Evolutionary conservation across 2,329 filamentous ascomycete genomes (phyloP), one percentile per base, ranked within the genome.

Genomic region (Taxawa tesnikishii): DNA sequence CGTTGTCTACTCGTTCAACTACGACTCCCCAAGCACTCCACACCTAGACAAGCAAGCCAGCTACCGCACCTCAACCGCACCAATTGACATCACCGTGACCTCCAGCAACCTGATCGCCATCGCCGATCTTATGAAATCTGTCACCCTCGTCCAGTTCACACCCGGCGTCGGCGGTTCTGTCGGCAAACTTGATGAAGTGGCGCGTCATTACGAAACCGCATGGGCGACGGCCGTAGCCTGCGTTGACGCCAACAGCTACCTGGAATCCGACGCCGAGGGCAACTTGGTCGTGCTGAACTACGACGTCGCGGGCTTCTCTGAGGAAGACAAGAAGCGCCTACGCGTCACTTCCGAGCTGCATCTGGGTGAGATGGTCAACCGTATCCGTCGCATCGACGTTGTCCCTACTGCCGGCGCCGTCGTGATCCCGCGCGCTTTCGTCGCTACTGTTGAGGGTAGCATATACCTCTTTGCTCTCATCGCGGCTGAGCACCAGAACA

Each of bases 301-400:
- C 23, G 87, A 94, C 44, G 48, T 63, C 3, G 67, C 76, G 2
- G 83, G 81, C 0, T 76, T 84, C 1, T 84, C 77, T 0, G 68
- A 71, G 2, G 78, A 90, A 32, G 84, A 94, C 44, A 71, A 68
- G 38, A 69, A 69, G 30, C 67, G 75, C 16, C 59, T 96, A 42
- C 70, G 83, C 26, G 66, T 85, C 4, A 83, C 74, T 1, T 79
- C 80, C 38, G 87, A 94, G 55, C 74, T 96, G 40, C 75, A 79
- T 27, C 65, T 98, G 7, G 87, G 90, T 1, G 88, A 98, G 54
- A 84, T 90, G 71, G 83, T 96, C 34, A 98, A 98, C 50, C 72
- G 75, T 18, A 93, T 96, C 34, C 72, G 79, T 14, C 73, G 73
- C 16, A 72, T 96, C 12, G 67, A 78, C 33, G 73, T 92, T 7